Conservation (phyloP, 208 protist species). For the Balamuthia mandrillaris region DNA sequence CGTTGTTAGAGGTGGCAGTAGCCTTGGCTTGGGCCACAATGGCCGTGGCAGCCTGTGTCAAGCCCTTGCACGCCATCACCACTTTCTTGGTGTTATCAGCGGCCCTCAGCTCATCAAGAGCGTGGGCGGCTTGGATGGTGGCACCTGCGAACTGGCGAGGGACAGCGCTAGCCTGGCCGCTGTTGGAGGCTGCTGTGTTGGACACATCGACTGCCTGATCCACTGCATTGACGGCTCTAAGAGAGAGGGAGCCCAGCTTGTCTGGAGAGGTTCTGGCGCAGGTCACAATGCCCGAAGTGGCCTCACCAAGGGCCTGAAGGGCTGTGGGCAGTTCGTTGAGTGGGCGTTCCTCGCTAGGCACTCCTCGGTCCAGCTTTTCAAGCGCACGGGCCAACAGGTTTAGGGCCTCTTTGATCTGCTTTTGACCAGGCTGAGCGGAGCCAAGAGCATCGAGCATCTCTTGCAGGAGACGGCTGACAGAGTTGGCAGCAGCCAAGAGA, state of each 20-base stretch:
- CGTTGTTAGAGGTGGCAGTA: not conserved
- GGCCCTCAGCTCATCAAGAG: not conserved
- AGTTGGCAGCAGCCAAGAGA: too few species aligned
- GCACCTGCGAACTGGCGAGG: not conserved
- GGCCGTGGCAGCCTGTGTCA: not conserved
- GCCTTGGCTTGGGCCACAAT: conserved; percentile 9
- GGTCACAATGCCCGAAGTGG: not conserved
- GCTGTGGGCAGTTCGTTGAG: not conserved
- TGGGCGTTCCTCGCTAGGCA: not conserved
- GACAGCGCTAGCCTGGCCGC: not conserved
- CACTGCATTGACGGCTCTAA: not conserved
- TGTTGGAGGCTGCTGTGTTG: not conserved
- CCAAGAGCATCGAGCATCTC: not conserved
- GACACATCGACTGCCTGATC: not conserved
- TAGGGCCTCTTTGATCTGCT: not conserved
- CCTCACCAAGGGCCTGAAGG: not conserved
- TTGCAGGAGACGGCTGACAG: too few species aligned
- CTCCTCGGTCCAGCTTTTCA: conserved; percentile 19
- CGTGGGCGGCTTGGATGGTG: not conserved
- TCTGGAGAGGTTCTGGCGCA: not conserved
- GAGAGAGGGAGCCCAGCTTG: conserved; percentile 5
- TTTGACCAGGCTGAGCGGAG: not conserved
- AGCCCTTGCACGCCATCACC: not conserved
- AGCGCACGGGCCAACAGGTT: not conserved
- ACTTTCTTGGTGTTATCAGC: not conserved